A percentile compares a stretch with the other conserved stretches of the same genome.
Conservation (phyloP, 2,329 filamentous ascomycete genomes). For the Lecanicillium sp. region DNA sequence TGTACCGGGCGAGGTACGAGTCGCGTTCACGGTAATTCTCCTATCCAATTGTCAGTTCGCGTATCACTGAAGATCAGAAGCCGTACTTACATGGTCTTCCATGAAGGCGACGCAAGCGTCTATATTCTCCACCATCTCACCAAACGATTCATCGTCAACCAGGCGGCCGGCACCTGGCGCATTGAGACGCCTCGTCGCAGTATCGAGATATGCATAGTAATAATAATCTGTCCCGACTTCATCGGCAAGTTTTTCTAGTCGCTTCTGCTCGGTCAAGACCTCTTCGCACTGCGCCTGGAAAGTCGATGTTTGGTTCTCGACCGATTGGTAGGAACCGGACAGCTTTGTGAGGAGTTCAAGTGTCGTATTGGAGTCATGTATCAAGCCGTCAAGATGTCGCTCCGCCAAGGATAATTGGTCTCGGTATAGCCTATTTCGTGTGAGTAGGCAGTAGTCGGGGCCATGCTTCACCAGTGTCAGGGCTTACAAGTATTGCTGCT, state of each 20-base stretch:
- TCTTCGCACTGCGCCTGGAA: slow-evolving; percentile 92
- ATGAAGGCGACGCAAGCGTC: slow-evolving; percentile 93
- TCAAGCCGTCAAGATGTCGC: slow-evolving; percentile 71
- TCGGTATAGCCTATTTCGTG: slow-evolving; percentile 56
- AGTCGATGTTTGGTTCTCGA: slow-evolving; percentile 85
- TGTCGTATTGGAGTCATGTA: slow-evolving; percentile 70
- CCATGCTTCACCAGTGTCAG: not conserved
- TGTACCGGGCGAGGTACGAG: slow-evolving; percentile 81
- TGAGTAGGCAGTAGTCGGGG: slow-evolving; percentile 23
- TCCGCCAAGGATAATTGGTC: slow-evolving; percentile 78
- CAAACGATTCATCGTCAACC: slow-evolving; percentile 78
- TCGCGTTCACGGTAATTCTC: slow-evolving; percentile 81
- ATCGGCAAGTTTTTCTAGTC: slow-evolving; percentile 71
- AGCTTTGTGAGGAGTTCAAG: slow-evolving; percentile 71
- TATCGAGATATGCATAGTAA: slow-evolving; percentile 91
- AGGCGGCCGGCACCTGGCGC: slow-evolving; percentile 82
- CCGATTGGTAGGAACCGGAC: slow-evolving; percentile 78
- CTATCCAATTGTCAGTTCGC: slow-evolving; percentile 34
- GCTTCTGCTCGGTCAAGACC: slow-evolving; percentile 73
- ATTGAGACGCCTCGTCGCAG: slow-evolving; percentile 82
- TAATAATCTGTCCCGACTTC: slow-evolving; percentile 85
- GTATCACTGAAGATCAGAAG: not conserved
- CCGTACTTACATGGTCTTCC: slow-evolving; percentile 64
- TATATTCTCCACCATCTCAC: slow-evolving; percentile 79
- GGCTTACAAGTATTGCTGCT: slow-evolving; percentile 74